phyloP scores from a whole-genome alignment of 805 yeast genomes.

The Myxozyma mucilagina region DNA sequence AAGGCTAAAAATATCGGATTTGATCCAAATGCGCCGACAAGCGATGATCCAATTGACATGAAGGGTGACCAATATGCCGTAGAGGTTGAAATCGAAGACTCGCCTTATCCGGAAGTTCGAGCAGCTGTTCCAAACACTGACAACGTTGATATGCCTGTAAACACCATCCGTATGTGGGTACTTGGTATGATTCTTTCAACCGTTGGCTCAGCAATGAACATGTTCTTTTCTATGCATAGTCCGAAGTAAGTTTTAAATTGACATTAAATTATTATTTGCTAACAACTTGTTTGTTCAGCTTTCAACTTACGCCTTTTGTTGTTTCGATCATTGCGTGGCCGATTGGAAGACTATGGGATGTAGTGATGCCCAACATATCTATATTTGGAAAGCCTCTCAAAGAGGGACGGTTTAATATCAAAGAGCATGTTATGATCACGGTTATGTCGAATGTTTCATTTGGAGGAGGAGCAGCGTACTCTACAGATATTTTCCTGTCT shows the following conservation, averaged over 20 bases:
- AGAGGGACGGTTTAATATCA: conserved; percentile 48
- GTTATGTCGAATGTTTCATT: conserved; percentile 34
- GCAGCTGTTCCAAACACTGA: conserved; percentile 53
- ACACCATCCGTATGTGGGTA: conserved; percentile 55
- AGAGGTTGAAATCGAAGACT: background rate
- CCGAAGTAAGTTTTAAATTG: conserved; percentile 42
- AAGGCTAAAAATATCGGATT: background rate
- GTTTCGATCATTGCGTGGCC: conserved; percentile 62
- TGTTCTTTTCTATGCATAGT: conserved; percentile 56
- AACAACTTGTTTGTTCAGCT: conserved; percentile 42
- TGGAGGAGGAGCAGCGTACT: conserved; percentile 1
- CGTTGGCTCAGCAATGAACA: conserved; percentile 57
- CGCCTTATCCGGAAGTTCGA: conserved; percentile 63
- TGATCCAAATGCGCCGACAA: conserved; percentile 2
- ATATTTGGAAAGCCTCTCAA: conserved; percentile 42
- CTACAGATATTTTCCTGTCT: background rate
- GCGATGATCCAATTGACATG: background rate
- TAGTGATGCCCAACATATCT: conserved; percentile 44
- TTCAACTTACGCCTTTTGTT: conserved; percentile 47
- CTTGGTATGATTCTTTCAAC: conserved; percentile 53
- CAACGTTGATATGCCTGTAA: conserved; percentile 48
- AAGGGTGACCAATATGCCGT: background rate
- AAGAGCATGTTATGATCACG: conserved; percentile 66
- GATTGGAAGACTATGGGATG: conserved; percentile 49
- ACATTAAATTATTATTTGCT: background rate